Evolutionary conservation across 1,284 basidiomycete species (phyloP), one percentile per base, ranked within the genome.

Genomic region (Tilletia caries): DNA sequence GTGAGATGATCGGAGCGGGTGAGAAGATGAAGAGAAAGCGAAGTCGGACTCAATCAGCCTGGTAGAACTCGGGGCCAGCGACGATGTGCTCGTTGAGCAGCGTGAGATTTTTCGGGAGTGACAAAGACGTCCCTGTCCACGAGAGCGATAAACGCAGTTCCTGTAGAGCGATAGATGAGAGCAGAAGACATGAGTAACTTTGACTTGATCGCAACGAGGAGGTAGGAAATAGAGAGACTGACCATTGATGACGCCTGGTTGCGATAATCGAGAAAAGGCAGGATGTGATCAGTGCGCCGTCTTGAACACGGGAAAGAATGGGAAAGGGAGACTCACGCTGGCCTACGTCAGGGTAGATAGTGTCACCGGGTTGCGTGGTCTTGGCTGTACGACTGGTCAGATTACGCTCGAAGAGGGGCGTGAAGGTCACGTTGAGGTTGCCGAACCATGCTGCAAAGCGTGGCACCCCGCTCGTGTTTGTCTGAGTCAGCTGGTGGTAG

Each of bases 351-450:
- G 69, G 67, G 41, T 65, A 72, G 13, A 77, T 71, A 3, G 33
- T 70, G 23, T 72, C 74, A 12, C 72, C 72, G 0, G 77, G 76
- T 69, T 77, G 75, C 69, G 52, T 73, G 13, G 77, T 72, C 66
- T 71, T 76, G 64, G 76, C 77, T 2, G 68, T 74, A 20, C 74
- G 54, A 0, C 65, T 70, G n/a, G 71, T 68, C n/a, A 44, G 69
- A 67, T 74, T 72, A 23, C 78, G 67, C 29, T 79, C 72, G 68
- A 74, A 73, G 34, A 79, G 70, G 10, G 71, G 68, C 15, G 75
- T 34, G 65, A 78, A 79, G 50, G 76, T 77, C 5, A 77, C 76
- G 32, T 79, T 79, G 71, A 68, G 75, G 37, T 77, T 75, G 65
- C 72, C 72, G 2, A 77, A 70, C 46, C 73, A 79, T 3, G 77